These are phyloP conservation scores for Tetratostichococcus sp. DNA, from an alignment of 139 green algal genomes.

Conservation along the genomic window DNA sequence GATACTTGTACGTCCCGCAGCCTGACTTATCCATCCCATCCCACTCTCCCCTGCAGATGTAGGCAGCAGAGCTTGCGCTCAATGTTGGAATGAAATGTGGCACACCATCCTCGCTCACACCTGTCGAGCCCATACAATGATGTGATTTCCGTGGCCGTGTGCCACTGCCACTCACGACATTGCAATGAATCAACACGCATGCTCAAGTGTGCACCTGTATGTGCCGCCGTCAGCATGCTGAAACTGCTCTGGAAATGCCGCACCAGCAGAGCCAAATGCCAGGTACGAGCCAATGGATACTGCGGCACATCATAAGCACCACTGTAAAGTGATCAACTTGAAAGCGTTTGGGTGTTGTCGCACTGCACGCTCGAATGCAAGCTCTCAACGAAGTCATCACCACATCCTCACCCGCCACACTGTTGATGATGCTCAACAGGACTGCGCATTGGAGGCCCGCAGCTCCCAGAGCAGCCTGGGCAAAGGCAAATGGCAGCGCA, in stretches of 20 bases:
- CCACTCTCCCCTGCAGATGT: slow-evolving; percentile 57
- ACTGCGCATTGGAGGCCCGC: slow-evolving; percentile 29
- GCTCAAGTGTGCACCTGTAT: slow-evolving; percentile 38
- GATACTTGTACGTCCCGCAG: slow-evolving; percentile 69
- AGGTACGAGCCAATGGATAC: slow-evolving; percentile 44
- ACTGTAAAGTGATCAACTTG: too few species aligned
- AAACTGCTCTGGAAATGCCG: slow-evolving; percentile 56
- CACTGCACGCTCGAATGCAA: too few species aligned
- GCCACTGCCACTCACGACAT: too few species aligned
- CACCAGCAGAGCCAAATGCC: slow-evolving; percentile 40
- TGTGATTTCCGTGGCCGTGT: too few species aligned
- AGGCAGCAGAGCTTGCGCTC: too few species aligned
- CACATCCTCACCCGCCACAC: slow-evolving; percentile 7
- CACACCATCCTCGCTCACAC: too few species aligned
- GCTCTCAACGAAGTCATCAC: background rate
- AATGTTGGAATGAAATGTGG: too few species aligned
- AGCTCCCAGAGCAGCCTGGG: slow-evolving; percentile 14
- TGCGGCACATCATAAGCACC: too few species aligned
- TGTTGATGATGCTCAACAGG: slow-evolving; percentile 20
- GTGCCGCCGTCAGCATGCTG: slow-evolving; percentile 67
- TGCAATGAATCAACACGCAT: too few species aligned
- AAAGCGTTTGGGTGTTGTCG: too few species aligned
- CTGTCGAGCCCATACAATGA: too few species aligned
- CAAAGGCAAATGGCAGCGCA: slow-evolving; percentile 18
- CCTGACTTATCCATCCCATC: slow-evolving; percentile 69